These are phyloP conservation scores for Podaxis sp. DNA, from an alignment of 768 basidiomycete genomes.

Conservation along the genomic window DNA sequence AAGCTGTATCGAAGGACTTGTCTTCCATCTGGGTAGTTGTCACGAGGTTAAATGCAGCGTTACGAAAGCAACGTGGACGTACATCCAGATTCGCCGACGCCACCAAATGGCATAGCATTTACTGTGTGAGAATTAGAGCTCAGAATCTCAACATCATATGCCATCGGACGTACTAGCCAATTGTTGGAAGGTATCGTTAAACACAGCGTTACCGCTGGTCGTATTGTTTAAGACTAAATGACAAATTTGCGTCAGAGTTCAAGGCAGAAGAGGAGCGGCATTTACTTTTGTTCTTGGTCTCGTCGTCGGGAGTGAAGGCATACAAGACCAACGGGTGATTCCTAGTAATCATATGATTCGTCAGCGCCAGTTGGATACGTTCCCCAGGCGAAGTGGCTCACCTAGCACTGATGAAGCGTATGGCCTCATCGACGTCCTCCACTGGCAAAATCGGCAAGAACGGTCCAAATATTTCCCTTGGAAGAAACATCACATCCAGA, in stretches of 20 bases:
- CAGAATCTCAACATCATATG: not conserved
- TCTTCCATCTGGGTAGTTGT: constrained; percentile 45
- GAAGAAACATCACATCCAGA: not conserved
- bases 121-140: constrained; percentile 18
- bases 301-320: constrained; percentile 53
- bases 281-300: constrained; percentile 39
- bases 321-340: constrained; percentile 64
- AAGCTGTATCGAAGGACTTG: constrained; percentile 54
- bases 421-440: constrained; percentile 52
- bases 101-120: constrained; percentile 31
- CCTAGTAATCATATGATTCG: constrained; percentile 26
- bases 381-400: constrained; percentile 23
- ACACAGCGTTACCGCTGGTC: constrained; percentile 52
- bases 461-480: constrained; percentile 75
- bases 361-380: not conserved
- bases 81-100: constrained; percentile 66
- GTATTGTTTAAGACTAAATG: constrained; percentile 53
- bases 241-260: not conserved
- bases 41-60: not conserved
- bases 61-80: constrained; percentile 23
- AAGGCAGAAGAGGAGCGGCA: not conserved
- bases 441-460: constrained; percentile 64
- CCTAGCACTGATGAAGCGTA: constrained; percentile 55
- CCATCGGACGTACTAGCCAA: constrained; percentile 39
- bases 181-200: constrained; percentile 64